Conservation (phyloP, 208 protist genomes). For the Crithidia sp. region DNA sequence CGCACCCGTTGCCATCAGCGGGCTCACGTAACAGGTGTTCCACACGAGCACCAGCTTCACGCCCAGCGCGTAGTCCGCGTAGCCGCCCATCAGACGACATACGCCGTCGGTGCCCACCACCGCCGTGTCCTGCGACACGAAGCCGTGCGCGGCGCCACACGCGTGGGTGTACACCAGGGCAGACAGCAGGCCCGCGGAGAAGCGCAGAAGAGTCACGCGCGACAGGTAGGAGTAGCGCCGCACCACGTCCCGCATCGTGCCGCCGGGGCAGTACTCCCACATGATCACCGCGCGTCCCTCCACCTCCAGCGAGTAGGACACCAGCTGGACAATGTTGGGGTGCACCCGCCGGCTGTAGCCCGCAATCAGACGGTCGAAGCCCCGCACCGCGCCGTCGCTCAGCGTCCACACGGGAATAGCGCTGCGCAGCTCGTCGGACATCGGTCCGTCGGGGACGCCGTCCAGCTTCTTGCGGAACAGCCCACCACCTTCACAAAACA, state of each 20-base stretch:
- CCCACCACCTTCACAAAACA: background rate
- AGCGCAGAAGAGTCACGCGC: background rate
- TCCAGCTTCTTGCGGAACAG: background rate
- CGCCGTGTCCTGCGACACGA: background rate
- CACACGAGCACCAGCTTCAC: too few relatives aligned
- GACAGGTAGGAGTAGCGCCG: background rate
- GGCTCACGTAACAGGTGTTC: too few relatives aligned
- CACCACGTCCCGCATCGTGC: background rate
- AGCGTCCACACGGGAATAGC: conserved; percentile 2
- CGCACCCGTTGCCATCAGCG: too few relatives aligned
- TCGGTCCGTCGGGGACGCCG: background rate
- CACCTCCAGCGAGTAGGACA: background rate
- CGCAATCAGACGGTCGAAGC: background rate
- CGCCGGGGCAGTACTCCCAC: background rate
- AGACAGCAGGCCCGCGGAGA: background rate
- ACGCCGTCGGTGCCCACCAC: background rate
- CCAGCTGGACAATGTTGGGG: background rate
- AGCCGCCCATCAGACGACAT: too few relatives aligned
- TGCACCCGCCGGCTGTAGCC: background rate
- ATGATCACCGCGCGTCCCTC: background rate
- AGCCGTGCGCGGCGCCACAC: background rate
- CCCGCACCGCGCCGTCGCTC: background rate
- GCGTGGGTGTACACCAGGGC: background rate
- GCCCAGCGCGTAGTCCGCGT: too few relatives aligned
- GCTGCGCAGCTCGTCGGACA: conserved; percentile 14